Evolutionary conservation across 164 flowering plant species (phyloP).

Genomic region (Tetracentron sinense): DNA sequence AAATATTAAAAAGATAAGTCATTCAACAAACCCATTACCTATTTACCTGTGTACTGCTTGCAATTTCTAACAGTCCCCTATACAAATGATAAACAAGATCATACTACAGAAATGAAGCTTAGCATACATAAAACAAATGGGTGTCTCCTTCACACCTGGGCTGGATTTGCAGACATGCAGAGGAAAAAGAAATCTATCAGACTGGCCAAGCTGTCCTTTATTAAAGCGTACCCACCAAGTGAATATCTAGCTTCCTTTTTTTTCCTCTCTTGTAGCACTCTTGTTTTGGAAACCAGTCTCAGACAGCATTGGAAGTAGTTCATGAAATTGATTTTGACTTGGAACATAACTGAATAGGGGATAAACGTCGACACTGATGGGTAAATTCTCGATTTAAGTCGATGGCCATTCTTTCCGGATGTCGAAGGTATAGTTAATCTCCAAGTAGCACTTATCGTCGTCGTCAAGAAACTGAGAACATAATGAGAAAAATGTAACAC

Average conservation of each 20-base stretch:
- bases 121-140: background rate
- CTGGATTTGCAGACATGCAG: constrained; percentile 1
- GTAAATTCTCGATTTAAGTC: constrained; percentile 7
- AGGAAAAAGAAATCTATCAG: background rate
- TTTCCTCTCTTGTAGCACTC: background rate
- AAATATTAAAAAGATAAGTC: background rate
- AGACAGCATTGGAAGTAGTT: background rate
- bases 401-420: constrained; percentile 38
- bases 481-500: background rate
- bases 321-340: background rate
- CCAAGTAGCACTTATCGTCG: constrained; percentile 37
- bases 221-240: constrained; percentile 1
- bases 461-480: constrained; percentile 39
- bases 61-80: constrained; percentile 5
- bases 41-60: background rate
- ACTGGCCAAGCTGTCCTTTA: constrained; percentile 3
- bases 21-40: too few species aligned
- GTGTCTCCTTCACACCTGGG: background rate
- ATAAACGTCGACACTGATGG: background rate
- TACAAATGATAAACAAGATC: constrained; percentile 9
- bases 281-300: background rate
- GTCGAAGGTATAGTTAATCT: constrained; percentile 37
- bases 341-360: background rate
- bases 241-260: constrained; percentile 6
- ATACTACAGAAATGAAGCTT: constrained; percentile 14